Percentiles rank a stretch among this genome's conserved stretches.
These are phyloP conservation scores for Pyrrhoderma lamaoense DNA, from an alignment of 1,284 basidiomycete species.

Conservation along the genomic window DNA sequence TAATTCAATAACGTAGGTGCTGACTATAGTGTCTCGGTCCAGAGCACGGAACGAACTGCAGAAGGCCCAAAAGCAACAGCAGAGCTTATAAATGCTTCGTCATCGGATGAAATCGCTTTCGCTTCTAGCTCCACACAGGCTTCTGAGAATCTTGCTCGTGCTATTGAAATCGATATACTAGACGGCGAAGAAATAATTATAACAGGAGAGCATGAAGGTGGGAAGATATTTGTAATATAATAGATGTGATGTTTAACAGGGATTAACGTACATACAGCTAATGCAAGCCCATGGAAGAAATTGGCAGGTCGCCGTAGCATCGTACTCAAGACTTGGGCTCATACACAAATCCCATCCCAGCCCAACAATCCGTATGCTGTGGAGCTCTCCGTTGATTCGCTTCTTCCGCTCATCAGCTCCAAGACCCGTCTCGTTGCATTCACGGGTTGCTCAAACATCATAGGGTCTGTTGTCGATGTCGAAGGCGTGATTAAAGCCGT, in stretches of 20 bases:
- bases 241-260: not conserved
- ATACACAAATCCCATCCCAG: slow-evolving; percentile 34
- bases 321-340: slow-evolving; percentile 52
- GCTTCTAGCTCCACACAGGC: slow-evolving; percentile 63
- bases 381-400: slow-evolving; percentile 46
- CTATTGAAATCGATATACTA: slow-evolving; percentile 45
- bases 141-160: slow-evolving; percentile 56
- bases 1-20: slow-evolving; percentile 32
- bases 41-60: slow-evolving; percentile 45
- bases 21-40: slow-evolving; percentile 51
- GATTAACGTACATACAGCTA: slow-evolving; percentile 38
- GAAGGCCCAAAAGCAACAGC: slow-evolving; percentile 47
- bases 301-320: slow-evolving; percentile 54
- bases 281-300: slow-evolving; percentile 72
- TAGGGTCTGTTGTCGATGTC: slow-evolving; percentile 61
- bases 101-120: slow-evolving; percentile 56
- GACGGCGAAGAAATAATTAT: slow-evolving; percentile 66
- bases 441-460: slow-evolving; percentile 69
- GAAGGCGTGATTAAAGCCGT: slow-evolving; percentile 47
- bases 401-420: slow-evolving; percentile 52
- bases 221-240: slow-evolving; percentile 11
- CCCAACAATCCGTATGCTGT: slow-evolving; percentile 61
- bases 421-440: slow-evolving; percentile 70
- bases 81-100: slow-evolving; percentile 55
- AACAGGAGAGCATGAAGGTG: slow-evolving; percentile 73